Conservation (phyloP, 164 flowering plant species). For the Chimonanthus praecox region DNA sequence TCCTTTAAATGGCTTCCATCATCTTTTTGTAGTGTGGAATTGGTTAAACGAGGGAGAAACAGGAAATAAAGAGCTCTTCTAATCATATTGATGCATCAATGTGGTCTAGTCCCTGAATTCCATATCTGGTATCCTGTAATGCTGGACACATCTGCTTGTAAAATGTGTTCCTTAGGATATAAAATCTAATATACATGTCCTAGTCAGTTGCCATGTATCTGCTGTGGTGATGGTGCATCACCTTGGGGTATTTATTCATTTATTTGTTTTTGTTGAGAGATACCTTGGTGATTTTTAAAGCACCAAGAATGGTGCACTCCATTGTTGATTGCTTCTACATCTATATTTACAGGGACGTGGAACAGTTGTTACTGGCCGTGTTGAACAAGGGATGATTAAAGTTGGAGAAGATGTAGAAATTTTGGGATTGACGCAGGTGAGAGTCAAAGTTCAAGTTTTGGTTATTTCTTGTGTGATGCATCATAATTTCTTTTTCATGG, state of each 20-base stretch:
- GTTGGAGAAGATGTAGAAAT: constrained; percentile 94
- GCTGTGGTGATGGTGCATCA: neutral
- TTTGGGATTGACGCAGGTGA: constrained; percentile 72
- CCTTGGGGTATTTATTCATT: neutral
- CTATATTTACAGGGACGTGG: constrained; percentile 75
- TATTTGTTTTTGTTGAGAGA: too few relatives aligned
- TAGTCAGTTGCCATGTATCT: neutral
- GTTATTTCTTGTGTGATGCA: constrained; percentile 1
- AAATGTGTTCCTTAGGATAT: neutral
- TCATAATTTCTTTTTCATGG: neutral
- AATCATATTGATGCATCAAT: neutral
- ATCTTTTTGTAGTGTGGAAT: too few relatives aligned
- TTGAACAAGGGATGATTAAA: constrained; percentile 91
- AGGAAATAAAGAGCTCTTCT: neutral
- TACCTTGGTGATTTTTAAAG: too few relatives aligned
- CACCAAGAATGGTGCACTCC: neutral
- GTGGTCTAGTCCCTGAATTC: neutral
- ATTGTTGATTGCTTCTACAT: neutral
- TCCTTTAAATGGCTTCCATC: neutral
- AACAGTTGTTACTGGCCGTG: constrained; percentile 96
- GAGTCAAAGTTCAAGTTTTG: neutral
- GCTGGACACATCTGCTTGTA: neutral
- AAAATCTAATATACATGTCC: neutral
- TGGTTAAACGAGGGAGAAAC: neutral
- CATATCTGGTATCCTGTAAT: neutral